Percentiles rank a stretch among this genome's conserved stretches.
These are phyloP conservation scores for Ustilago trichophora DNA, from an alignment of 1,284 basidiomycete genomes.

Conservation along the genomic window DNA sequence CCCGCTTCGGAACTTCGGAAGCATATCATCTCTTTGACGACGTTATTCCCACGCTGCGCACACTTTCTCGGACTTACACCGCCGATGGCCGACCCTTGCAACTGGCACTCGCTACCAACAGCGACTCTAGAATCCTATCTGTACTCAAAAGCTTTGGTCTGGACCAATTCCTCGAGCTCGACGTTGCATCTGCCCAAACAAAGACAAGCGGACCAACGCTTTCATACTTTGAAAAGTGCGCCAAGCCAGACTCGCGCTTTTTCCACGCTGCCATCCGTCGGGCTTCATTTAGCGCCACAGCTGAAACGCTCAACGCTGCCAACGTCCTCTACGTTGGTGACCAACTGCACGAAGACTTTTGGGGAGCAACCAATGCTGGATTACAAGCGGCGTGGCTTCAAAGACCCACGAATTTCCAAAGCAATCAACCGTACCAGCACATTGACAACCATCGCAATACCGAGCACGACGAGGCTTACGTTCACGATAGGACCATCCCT, in stretches of 20 bases:
- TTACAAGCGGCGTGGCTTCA: slow-evolving; percentile 48
- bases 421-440: slow-evolving; percentile 34
- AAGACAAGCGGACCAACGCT: slow-evolving; percentile 31
- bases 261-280: slow-evolving; percentile 38
- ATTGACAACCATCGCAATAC: not conserved
- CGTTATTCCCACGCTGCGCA: slow-evolving; percentile 29
- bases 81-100: not conserved
- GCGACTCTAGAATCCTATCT: slow-evolving; percentile 40
- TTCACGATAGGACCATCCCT: slow-evolving; percentile 11
- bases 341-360: slow-evolving; percentile 52
- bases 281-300: not conserved
- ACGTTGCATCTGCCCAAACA: not conserved
- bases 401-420: slow-evolving; percentile 10
- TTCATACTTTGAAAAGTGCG: slow-evolving; percentile 40
- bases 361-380: slow-evolving; percentile 42
- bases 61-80: not conserved
- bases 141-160: slow-evolving; percentile 39
- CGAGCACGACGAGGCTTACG: slow-evolving; percentile 2
- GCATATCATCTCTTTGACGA: slow-evolving; percentile 48
- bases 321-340: slow-evolving; percentile 52
- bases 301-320: not conserved
- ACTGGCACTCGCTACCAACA: slow-evolving; percentile 47
- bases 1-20: slow-evolving; percentile 31
- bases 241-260: slow-evolving; percentile 42
- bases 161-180: slow-evolving; percentile 34